These are phyloP conservation scores for Boletus barrowsii DNA, from an alignment of 768 basidiomycete species.

Conservation along the genomic window DNA sequence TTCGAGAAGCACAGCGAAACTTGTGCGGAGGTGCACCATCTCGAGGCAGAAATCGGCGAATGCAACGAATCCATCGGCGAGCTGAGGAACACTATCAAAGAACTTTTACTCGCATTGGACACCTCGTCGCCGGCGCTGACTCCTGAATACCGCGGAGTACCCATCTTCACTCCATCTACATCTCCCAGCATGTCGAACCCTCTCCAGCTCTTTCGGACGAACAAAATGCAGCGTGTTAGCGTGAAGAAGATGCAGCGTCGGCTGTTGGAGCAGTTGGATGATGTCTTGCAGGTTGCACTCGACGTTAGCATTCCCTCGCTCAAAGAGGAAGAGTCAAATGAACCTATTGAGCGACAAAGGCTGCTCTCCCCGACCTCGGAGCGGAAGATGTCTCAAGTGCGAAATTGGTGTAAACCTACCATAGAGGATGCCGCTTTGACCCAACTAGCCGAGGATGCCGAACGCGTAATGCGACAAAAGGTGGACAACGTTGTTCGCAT, in stretches of 20 bases:
- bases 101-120: slow-evolving; percentile 70
- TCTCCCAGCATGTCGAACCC: slow-evolving; percentile 73
- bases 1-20: slow-evolving; percentile 99
- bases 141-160: slow-evolving; percentile 86
- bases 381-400: slow-evolving; percentile 76
- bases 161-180: slow-evolving; percentile 72
- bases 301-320: slow-evolving; percentile 85
- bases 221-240: slow-evolving; percentile 74
- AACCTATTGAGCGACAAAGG: slow-evolving; percentile 90
- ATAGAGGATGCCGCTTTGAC: slow-evolving; percentile 83
- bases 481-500: slow-evolving; percentile 92
- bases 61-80: slow-evolving; percentile 93
- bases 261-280: slow-evolving; percentile 82
- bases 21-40: slow-evolving; percentile 90
- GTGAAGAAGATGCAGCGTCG: slow-evolving; percentile 80
- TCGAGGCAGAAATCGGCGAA: slow-evolving; percentile 92
- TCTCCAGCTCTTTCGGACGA: slow-evolving; percentile 70
- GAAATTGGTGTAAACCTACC: slow-evolving; percentile 82
- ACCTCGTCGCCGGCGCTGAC: slow-evolving; percentile 61
- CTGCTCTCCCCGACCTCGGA: slow-evolving; percentile 89
- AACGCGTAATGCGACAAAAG: slow-evolving; percentile 89
- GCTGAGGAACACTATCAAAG: slow-evolving; percentile 80
- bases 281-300: slow-evolving; percentile 73
- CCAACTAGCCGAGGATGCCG: slow-evolving; percentile 82
- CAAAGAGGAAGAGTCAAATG: slow-evolving; percentile 87